Percentiles rank a stretch among this genome's conserved stretches.
Conservation (phyloP, 2,329 filamentous ascomycete genomes). For the Aspergillus hortae region DNA sequence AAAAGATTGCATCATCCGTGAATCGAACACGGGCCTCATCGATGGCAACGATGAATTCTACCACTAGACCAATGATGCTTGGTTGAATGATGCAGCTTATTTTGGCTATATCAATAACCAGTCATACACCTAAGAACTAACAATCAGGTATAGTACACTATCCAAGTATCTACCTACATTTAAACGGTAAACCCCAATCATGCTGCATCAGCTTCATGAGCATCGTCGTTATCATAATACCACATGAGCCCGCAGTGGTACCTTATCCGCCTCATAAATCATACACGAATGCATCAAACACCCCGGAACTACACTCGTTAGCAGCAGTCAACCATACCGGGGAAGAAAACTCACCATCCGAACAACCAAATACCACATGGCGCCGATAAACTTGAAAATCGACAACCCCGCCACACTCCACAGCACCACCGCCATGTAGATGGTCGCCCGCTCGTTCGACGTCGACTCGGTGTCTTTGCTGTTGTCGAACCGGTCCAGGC, state of each 20-base stretch:
- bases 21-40: slow-evolving; percentile 48
- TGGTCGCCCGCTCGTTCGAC: slow-evolving; percentile 58
- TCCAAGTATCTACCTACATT: slow-evolving; percentile 9
- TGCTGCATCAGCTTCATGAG: slow-evolving; percentile 13
- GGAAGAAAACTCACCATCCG: slow-evolving; percentile 65
- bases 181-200: neutral
- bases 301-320: slow-evolving; percentile 49
- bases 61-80: slow-evolving; percentile 45
- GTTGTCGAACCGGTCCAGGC: slow-evolving; percentile 65
- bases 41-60: slow-evolving; percentile 46
- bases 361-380: slow-evolving; percentile 87
- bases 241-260: slow-evolving; percentile 33
- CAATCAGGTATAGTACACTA: too few species aligned
- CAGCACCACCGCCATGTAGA: slow-evolving; percentile 82
- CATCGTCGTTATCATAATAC: slow-evolving; percentile 19
- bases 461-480: slow-evolving; percentile 36
- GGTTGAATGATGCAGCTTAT: too few species aligned
- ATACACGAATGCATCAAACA: slow-evolving; percentile 35
- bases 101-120: too few species aligned
- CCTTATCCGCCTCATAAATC: slow-evolving; percentile 10
- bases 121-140: too few species aligned
- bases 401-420: slow-evolving; percentile 86
- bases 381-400: slow-evolving; percentile 81
- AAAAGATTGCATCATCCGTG: slow-evolving; percentile 40
- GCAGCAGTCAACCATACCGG: slow-evolving; percentile 3